A percentile compares a stretch with the other conserved stretches of the same genome.
Conservation (phyloP, 768 basidiomycete genomes). For the Exsudoporus frostii region DNA sequence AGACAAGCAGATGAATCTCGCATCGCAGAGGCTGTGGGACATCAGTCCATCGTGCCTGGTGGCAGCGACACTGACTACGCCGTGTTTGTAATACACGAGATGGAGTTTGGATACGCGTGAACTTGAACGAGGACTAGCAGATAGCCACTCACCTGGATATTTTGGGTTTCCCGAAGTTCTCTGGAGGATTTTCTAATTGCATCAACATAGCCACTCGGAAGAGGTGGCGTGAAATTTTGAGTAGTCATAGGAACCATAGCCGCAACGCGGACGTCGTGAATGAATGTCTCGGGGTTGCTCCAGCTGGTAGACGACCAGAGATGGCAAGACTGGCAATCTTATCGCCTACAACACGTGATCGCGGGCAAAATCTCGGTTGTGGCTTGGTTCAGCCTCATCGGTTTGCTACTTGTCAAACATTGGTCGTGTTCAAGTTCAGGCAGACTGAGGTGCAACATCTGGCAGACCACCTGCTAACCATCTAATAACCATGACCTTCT, state of each 20-base stretch:
- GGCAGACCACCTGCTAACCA: not conserved
- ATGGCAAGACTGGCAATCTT: too few relatives aligned
- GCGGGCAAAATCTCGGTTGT: not conserved
- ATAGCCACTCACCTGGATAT: slow-evolving; percentile 48
- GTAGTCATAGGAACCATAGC: slow-evolving; percentile 11
- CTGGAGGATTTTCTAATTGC: slow-evolving; percentile 54
- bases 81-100: not conserved
- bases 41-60: not conserved
- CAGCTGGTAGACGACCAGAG: not conserved
- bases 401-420: too few relatives aligned
- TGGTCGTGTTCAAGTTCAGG: not conserved
- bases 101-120: slow-evolving; percentile 2
- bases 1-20: not conserved
- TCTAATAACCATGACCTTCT: slow-evolving; percentile 10
- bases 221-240: slow-evolving; percentile 36
- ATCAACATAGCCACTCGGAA: slow-evolving; percentile 43
- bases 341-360: slow-evolving; percentile 19
- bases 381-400: too few relatives aligned
- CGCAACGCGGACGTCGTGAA: not conserved
- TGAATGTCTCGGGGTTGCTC: not conserved
- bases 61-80: not conserved
- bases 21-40: not conserved
- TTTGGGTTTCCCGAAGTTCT: slow-evolving; percentile 42
- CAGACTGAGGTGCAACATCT: not conserved
- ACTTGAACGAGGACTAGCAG: not conserved